phyloP scores from a whole-genome alignment of 345 rosid genomes.

The Arabis hirsuta region DNA sequence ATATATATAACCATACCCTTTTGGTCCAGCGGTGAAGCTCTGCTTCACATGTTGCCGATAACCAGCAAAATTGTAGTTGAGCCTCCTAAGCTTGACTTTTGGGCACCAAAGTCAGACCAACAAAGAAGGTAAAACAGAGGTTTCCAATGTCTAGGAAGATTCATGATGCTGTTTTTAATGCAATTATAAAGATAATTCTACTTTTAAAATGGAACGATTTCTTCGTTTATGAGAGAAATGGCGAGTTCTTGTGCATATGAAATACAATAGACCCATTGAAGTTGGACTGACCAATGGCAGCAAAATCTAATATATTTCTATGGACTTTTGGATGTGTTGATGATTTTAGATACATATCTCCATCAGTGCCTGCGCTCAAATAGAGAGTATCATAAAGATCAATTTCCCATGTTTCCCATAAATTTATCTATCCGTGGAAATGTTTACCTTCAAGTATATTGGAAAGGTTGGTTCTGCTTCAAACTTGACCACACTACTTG shows the following conservation, averaged over 20 bases:
- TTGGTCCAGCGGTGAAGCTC: slow-evolving; percentile 56
- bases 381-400: slow-evolving; percentile 45
- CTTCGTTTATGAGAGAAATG: slow-evolving; percentile 11
- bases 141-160: slow-evolving; percentile 38
- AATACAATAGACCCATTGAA: slow-evolving; percentile 57
- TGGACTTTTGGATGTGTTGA: slow-evolving; percentile 50
- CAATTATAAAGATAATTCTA: slow-evolving; percentile 31
- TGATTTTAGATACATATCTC: slow-evolving; percentile 49
- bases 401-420: slow-evolving; percentile 36
- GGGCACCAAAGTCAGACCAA: slow-evolving; percentile 46
- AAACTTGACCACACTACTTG: slow-evolving; percentile 54
- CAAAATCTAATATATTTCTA: slow-evolving; percentile 52
- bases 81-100: slow-evolving; percentile 47
- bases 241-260: slow-evolving; percentile 58
- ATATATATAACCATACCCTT: slow-evolving; percentile 52
- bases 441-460: slow-evolving; percentile 83
- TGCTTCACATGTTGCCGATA: slow-evolving; percentile 43
- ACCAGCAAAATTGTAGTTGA: slow-evolving; percentile 38
- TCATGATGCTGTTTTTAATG: slow-evolving; percentile 33
- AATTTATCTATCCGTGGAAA: neutral
- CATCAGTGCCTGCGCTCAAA: slow-evolving; percentile 67
- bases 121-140: slow-evolving; percentile 44
- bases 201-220: neutral
- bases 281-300: slow-evolving; percentile 61
- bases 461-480: slow-evolving; percentile 82